phyloP scores from a whole-genome alignment of 2,329 filamentous ascomycete species.

The Pestalotiopsis sp. region DNA sequence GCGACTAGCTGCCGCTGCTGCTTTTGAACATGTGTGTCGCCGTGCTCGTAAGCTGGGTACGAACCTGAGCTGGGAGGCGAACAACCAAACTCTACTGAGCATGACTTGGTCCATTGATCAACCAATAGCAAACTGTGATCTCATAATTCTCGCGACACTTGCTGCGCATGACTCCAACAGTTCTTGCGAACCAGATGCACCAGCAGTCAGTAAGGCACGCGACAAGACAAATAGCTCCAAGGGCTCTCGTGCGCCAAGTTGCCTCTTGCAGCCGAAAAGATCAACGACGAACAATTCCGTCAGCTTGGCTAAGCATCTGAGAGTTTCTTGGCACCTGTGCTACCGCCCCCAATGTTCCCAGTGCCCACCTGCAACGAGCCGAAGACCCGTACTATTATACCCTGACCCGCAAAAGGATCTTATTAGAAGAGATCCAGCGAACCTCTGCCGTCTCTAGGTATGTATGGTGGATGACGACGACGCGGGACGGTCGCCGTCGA shows the following conservation, averaged over 20 bases:
- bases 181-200: no score
- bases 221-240: background rate
- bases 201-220: background rate
- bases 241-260: background rate
- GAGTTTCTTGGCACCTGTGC: constrained; percentile 5
- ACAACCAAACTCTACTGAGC: background rate
- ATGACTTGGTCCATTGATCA: background rate
- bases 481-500: no score
- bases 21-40: no score
- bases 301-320: constrained; percentile 1
- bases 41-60: background rate
- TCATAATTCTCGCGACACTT: background rate
- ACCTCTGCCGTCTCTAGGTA: background rate
- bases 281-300: background rate
- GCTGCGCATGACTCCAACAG: background rate
- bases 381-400: background rate
- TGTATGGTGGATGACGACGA: no score
- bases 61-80: background rate
- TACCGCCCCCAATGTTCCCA: background rate
- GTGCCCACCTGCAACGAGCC: background rate
- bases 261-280: background rate
- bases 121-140: background rate
- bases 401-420: background rate
- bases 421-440: background rate
- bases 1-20: no score